Base-by-base conservation (phyloP, 768 basidiomycete species). In the Suillus discolor region DNA sequence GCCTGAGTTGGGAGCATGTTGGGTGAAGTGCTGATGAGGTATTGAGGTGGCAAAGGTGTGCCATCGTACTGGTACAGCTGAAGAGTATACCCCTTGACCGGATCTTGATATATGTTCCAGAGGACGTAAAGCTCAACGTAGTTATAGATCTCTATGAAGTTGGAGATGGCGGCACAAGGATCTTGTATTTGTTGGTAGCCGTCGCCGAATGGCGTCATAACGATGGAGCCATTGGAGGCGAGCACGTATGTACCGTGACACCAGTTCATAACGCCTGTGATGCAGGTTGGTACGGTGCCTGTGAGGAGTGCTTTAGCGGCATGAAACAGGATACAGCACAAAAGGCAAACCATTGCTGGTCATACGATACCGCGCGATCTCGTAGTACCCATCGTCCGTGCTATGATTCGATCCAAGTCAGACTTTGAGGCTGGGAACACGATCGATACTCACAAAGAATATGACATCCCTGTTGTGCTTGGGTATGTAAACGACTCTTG, bases 161-260 rank as follows among this genome's bases (percentile, higher is more conserved):
- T 94, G 36, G 96, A 94, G 12, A 85, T 81, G 12, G 95, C 92
- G 1, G 91, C 91, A 73, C 97, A 99, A 0, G 95, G 91, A 69
- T 96, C 91, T 81, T 99, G 95, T 47, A 98, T 85, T 82, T 97
- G 96, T 75, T 97, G 94, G 78, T 87, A 93, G 18, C 97, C 97
- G 75, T 99, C 97, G 20, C 83, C 85, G 68, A 94, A 85, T 2
- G 96, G 93, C 3, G 73, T 78, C 72, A 94, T 79, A 47, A 85
- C 75, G 66, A 99, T 86, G 12, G 94, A 97, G 8, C 95, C 95
- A 72, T 98, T 96, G 62, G 80, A 25, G 66, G 86, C 79, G 54
- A 92, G 78, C 0, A 73, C 66, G 78, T 90, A 96, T 36, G 76
- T 89, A 15, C 97, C 97, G 75, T 99, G 97, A 68, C 88, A 88